Conservation (phyloP, 192 early-diverging fungal genomes). For the Rhizoclosmatium sp. region DNA sequence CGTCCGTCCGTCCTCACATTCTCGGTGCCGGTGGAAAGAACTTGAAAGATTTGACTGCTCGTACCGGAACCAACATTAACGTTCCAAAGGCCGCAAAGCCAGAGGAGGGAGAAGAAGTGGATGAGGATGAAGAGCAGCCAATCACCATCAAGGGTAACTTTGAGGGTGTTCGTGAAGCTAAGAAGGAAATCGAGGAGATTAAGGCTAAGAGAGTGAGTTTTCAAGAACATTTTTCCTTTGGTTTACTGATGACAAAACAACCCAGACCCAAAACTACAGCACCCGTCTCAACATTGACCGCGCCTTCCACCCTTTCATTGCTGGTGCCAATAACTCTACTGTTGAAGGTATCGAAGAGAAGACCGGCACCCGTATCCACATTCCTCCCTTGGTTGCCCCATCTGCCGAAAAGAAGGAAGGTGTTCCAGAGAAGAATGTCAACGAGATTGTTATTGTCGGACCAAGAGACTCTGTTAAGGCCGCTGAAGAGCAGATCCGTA, state of each 20-base stretch:
- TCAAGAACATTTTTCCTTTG: conserved; percentile 3
- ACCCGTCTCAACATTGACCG: conserved; percentile 75
- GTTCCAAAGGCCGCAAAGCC: conserved; percentile 66
- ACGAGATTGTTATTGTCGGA: conserved; percentile 80
- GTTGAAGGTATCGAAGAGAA: conserved; percentile 67
- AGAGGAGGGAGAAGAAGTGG: conserved; percentile 39
- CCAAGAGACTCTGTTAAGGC: conserved; percentile 74
- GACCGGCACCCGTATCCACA: conserved; percentile 76
- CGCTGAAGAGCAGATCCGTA: conserved; percentile 70
- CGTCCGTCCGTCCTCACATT: conserved; percentile 80
- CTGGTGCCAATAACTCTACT: conserved; percentile 74
- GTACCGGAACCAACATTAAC: conserved; percentile 78
- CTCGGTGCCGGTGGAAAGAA: conserved; percentile 85
- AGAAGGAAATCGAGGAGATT: conserved; percentile 82
- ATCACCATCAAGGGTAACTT: conserved; percentile 86
- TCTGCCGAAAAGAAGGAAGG: conserved; percentile 40
- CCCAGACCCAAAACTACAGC: conserved; percentile 71
- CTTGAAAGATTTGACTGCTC: conserved; percentile 74
- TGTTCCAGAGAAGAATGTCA: conserved; percentile 43
- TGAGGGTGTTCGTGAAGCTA: conserved; percentile 82
- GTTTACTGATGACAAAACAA: conserved; percentile 4
- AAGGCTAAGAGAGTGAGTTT: conserved; percentile 72
- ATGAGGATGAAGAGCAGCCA: conserved; percentile 71
- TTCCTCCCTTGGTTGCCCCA: conserved; percentile 68
- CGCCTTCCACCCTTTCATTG: conserved; percentile 83